Evolutionary conservation across 2,329 filamentous ascomycete genomes (phyloP).

Genomic region (Aspergillus sp.): DNA sequence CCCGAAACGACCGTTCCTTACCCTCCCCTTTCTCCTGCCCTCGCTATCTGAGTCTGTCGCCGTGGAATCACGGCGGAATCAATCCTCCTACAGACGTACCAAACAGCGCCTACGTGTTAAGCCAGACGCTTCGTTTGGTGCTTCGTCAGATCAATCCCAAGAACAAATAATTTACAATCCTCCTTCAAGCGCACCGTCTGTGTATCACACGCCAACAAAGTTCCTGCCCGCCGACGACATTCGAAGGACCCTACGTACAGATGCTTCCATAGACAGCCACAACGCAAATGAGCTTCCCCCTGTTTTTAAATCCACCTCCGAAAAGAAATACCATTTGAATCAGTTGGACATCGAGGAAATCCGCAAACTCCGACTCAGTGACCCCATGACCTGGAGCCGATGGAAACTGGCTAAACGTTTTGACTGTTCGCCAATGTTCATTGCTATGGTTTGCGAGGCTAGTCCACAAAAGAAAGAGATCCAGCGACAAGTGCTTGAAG

Average conservation of each 20-base stretch:
- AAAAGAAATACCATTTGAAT: conserved; percentile 57
- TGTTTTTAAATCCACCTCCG: conserved; percentile 44
- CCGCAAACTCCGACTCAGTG: conserved; percentile 45
- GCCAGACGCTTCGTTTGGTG: conserved; percentile 46
- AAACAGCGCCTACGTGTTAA: conserved; percentile 47
- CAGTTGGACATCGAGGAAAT: conserved; percentile 55
- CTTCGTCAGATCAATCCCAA: conserved; percentile 29
- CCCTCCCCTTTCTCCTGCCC: conserved; percentile 35
- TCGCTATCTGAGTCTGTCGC: conserved; percentile 28
- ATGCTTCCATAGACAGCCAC: conserved; percentile 17
- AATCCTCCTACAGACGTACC: conserved; percentile 46
- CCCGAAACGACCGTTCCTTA: conserved; percentile 28
- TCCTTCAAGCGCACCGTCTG: conserved; percentile 55
- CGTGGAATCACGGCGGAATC: conserved; percentile 34
- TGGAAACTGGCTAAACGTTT: conserved; percentile 56
- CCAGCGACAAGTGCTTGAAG: conserved; percentile 44
- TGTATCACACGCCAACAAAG: conserved; percentile 58
- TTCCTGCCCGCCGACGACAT: conserved; percentile 57
- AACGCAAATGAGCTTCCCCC: conserved; percentile 36
- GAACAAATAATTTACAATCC: conserved; percentile 61
- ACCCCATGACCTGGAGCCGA: conserved; percentile 55
- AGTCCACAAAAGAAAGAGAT: conserved; percentile 44
- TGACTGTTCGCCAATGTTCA: conserved; percentile 56
- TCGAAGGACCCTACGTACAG: conserved; percentile 43
- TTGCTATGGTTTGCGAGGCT: conserved; percentile 52